Conservation (phyloP, 768 basidiomycete genomes). For the Tephrocybe sp. region DNA sequence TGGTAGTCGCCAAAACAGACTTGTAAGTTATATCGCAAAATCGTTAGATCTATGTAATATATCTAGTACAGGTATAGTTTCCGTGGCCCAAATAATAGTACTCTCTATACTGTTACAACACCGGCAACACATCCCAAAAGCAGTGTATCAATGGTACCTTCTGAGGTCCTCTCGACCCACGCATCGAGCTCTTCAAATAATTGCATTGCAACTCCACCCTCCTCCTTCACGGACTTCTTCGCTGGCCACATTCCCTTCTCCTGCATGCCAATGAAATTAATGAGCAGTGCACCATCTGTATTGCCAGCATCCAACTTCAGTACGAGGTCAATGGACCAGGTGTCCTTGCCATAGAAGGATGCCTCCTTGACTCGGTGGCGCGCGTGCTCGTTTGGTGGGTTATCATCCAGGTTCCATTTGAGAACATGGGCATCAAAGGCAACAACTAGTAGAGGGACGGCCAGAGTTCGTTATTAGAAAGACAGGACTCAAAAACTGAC, state of each 20-base stretch:
- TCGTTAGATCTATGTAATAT: too few relatives aligned
- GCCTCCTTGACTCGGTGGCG: conserved; percentile 93
- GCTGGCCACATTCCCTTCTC: conserved; percentile 87
- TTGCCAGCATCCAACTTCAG: conserved; percentile 46
- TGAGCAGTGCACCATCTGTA: conserved; percentile 36
- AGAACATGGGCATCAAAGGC: conserved; percentile 92
- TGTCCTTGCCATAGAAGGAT: conserved; percentile 77
- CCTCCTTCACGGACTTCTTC: conserved; percentile 51
- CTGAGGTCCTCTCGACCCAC: conserved; percentile 69
- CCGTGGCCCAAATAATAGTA: not conserved
- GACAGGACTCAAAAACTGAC: not conserved
- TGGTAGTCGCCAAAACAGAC: too few relatives aligned
- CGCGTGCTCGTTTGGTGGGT: conserved; percentile 71
- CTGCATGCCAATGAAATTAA: conserved; percentile 83
- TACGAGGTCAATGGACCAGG: conserved; percentile 73
- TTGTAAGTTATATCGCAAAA: too few relatives aligned
- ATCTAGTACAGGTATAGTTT: too few relatives aligned
- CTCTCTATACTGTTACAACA: conserved; percentile 36
- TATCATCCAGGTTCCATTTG: conserved; percentile 78
- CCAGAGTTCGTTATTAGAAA: not conserved
- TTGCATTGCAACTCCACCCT: conserved; percentile 60
- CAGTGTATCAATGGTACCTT: conserved; percentile 65
- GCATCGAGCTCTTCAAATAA: conserved; percentile 74
- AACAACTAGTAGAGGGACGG: conserved; percentile 49
- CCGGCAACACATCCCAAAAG: conserved; percentile 75